Base-by-base conservation (phyloP, 2,329 filamentous ascomycete species). In the Penicillium paneum region DNA sequence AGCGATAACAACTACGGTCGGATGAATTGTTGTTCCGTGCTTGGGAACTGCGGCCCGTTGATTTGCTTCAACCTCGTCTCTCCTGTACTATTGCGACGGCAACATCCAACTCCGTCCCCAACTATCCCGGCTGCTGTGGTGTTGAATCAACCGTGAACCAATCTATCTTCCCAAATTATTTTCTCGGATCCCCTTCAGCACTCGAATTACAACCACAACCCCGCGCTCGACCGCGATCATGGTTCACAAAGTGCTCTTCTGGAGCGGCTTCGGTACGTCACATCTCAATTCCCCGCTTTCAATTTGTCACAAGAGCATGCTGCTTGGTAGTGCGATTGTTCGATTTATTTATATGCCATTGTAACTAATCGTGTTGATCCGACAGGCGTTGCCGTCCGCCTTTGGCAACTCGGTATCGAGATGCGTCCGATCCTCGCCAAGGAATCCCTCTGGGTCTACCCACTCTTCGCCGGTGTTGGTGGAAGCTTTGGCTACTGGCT, bases 341-440 rank as follows among this genome's bases (percentile, higher is more conserved):
- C 1, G 1, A 24, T 10, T 6, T 3, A 3, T 41, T 11, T 24
- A 2, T 3, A 17, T 34, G 7, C 7, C 12, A 49, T 42, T 21
- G 49, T 15, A 34, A 34, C 61, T 66, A 57, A 66, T 19, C 10
- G 52, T 21, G 13, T 59, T 26, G 40, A 26, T 58, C 24, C 42
- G 56, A 55, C 67, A 99, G 94, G 94, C 81, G 78, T 97, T 68
- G 91, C 89, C 71, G 88, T 92, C 71, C 90, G 93, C 67, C 84
- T 94, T 76, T 97, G 92, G 90, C 94, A 97, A 78, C 87, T 99
- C 74, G 94, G 93, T 71, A 94, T 99, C 74, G 91, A 99, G 80
- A 96, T 96, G 91, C 91, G 92, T 60, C 94, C 93, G 49, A 87
- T 97, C 76, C 90, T 97, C 83, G 87, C 88, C 78, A 85, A 82